Conservation (phyloP, 495 filamentous ascomycete species). For the Aspergillus mulundensis region DNA sequence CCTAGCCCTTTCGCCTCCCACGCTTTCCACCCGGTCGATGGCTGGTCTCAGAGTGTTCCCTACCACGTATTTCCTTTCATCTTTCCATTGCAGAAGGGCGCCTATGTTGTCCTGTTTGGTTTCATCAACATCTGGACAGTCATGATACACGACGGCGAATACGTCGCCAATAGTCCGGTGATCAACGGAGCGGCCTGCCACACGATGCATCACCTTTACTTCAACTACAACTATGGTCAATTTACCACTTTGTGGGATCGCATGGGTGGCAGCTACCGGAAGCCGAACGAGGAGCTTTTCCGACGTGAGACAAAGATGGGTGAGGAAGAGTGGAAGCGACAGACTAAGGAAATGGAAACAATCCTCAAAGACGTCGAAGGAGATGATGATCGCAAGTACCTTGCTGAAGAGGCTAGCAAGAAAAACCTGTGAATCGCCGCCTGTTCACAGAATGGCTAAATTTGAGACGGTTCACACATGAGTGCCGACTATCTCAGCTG, state of each 20-base stretch:
- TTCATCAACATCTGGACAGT: slow-evolving; percentile 98
- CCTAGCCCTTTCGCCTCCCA: slow-evolving; percentile 88
- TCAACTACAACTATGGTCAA: slow-evolving; percentile 98
- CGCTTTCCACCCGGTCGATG: slow-evolving; percentile 94
- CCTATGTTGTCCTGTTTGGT: slow-evolving; percentile 78
- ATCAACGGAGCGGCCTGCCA: slow-evolving; percentile 97
- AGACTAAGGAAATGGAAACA: slow-evolving; percentile 81
- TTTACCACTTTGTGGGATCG: slow-evolving; percentile 96
- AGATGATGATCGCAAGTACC: slow-evolving; percentile 75
- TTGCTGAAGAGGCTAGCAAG: slow-evolving; percentile 39
- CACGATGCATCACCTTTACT: slow-evolving; percentile 95
- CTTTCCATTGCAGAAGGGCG: slow-evolving; percentile 88
- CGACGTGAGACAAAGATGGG: slow-evolving; percentile 84
- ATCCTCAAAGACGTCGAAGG: slow-evolving; percentile 83
- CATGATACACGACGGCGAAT: slow-evolving; percentile 97
- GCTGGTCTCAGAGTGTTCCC: slow-evolving; percentile 85
- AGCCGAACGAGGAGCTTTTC: slow-evolving; percentile 86
- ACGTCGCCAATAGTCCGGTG: slow-evolving; percentile 78
- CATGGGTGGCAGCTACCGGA: slow-evolving; percentile 80
- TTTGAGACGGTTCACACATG: neutral
- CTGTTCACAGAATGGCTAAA: neutral
- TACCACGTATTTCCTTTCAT: slow-evolving; percentile 94
- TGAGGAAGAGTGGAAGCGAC: slow-evolving; percentile 72
- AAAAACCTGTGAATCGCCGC: slow-evolving; percentile 31
- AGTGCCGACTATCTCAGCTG: neutral